Base-by-base conservation (phyloP, 1,139 yeast genomes). In the Nakaseomyces bracarensis region DNA sequence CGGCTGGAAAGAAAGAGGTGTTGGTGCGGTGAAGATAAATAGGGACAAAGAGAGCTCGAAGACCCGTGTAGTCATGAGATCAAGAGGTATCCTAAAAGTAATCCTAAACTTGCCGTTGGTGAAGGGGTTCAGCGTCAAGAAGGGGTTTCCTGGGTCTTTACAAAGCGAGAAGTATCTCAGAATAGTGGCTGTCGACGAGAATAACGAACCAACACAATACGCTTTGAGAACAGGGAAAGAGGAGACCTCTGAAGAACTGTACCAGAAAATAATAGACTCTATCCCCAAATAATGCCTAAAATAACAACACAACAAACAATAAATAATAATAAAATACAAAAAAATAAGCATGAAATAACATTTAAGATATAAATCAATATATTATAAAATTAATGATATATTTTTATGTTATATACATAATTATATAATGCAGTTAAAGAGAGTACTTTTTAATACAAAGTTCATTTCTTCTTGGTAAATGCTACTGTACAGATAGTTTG, bases 1-100 rank as follows among this genome's bases (percentile, higher is more conserved):
- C 21, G 96, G 96, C 1, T 93, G 99, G 98, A 91, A 84, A 60
- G 98, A 93, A 63, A 75, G 95, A 54, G 99, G 98, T 14, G 72
- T 82, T 31, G 99, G 99, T 1, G 74, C 79, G 3, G 66, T 93
- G 14, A 95, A 85, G 61, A 74, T 93, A 30, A 91, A 91, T 61
- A 74, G 74, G 65, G 41, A 64, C 44, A 50, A 52, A 36, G 51
- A 47, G 38, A 53, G 52, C 1, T 55, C 48, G 1, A 62, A 65
- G 41, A 65, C 77, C 2, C 71, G 97, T 51, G 61, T 91, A 21
- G 82, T 91, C 3, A 89, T 93, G 96, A 77, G 99, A 59, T 80
- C 95, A 3, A 85, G 83, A 49, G 95, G 95, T 1, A 74, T 86
- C 26, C 70, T 86, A 48, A 76, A 89, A 49, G 93, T 91, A 20